Percentiles rank a stretch among this genome's conserved stretches.
Conservation (phyloP, 2,329 filamentous ascomycete species). For the Plectosphaerella plurivora region DNA sequence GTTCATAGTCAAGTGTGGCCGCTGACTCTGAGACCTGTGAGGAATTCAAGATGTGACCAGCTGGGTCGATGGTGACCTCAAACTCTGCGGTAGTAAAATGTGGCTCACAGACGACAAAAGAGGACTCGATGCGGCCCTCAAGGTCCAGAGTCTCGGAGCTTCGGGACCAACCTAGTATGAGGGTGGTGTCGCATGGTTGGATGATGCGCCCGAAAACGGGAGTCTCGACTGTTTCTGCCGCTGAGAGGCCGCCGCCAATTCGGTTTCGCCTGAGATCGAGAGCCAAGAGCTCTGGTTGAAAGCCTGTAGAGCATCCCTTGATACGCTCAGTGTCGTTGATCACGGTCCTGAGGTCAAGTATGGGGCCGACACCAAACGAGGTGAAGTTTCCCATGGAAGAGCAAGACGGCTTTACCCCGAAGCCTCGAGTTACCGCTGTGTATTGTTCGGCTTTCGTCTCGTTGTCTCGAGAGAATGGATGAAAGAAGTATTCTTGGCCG, state of each 20-base stretch:
- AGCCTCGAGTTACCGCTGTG: constrained; percentile 18
- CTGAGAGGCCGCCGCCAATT: not conserved
- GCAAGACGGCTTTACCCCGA: constrained; percentile 13
- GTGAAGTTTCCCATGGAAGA: not conserved
- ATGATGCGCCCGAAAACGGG: not conserved
- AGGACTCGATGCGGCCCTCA: constrained; percentile 8
- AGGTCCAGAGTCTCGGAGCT: not conserved
- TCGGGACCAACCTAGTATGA: constrained; percentile 19
- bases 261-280: not conserved
- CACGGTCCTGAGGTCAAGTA: not conserved
- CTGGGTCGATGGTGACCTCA: constrained; percentile 21
- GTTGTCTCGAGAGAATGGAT: constrained; percentile 30
- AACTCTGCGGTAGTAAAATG: constrained; percentile 25
- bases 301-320: not conserved
- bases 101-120: constrained; percentile 18
- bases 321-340: not conserved
- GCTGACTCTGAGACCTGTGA: constrained; percentile 9
- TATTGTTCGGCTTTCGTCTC: too few relatives aligned
- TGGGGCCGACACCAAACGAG: not conserved
- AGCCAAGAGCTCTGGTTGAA: not conserved
- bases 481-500: constrained; percentile 36
- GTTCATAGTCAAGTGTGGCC: constrained; percentile 10
- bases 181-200: constrained; percentile 7
- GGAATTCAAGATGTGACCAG: constrained; percentile 18
- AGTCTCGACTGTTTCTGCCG: not conserved